Evolutionary conservation across 805 yeast species (phyloP), one percentile per base, ranked within the genome.

Genomic region (Nakazawaea populi): DNA sequence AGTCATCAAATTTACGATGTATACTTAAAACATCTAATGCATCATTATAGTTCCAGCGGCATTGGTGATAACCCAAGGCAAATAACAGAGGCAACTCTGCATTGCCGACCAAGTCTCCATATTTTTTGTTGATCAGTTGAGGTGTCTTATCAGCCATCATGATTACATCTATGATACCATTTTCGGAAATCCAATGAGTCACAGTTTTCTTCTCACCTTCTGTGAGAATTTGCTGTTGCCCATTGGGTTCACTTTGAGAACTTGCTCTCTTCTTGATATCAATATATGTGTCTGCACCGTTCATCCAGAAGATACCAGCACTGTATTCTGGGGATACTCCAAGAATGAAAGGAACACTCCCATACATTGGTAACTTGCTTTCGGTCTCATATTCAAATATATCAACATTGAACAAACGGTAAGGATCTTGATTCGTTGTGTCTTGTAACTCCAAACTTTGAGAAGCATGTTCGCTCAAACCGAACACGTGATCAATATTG

Each of bases 21-120:
- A 94, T 85, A 6, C 74, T 80, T n/a, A 89, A 66, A 1, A 94
- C 92, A 66, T 94, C 99, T 9, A 75, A 74, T 61, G 88, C 91
- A 58, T 87, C 91, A 62, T 89, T 88, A 69, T 94, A 94, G 65
- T 94, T 94, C 99, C 99, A 94, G 61, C 98, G 78, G 63, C 97
- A 92, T 67, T 94, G 99, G 63, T 94, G 98, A 63, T 94, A 89
- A 0, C 96, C 98, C 11, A 90, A 65, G 0, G 96, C 74, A 59
- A 90, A 87, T 42, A 83, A 55, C 55, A 82, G 86, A 1, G 99
- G 99, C 9, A 94, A 67, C 6, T 73, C 65, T 0, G 90, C 75
- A 52, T 69, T 77, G 0, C 99, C 99, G 0, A 96, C 84, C 14
- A 94, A 65, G 2, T 64, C 57, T 1, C 89, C 85, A 64, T 86